Conservation (phyloP, 2,329 filamentous ascomycete species). For the Ustulina deusta region DNA sequence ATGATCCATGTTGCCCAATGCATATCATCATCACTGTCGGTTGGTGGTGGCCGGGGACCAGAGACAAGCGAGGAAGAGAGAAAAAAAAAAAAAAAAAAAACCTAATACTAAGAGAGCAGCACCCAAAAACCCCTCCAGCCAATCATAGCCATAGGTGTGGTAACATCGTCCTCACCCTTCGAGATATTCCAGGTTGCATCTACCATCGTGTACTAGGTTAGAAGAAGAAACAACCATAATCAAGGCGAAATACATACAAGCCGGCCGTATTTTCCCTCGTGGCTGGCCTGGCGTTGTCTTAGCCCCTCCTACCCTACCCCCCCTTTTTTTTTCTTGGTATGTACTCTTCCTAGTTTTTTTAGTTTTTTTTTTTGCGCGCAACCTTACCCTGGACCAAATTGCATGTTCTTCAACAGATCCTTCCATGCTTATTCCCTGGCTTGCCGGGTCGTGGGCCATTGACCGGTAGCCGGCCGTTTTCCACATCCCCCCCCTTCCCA, state of each 20-base stretch:
- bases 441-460: not conserved
- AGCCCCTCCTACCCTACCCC: not conserved
- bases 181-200: conserved; percentile 21
- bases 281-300: not conserved
- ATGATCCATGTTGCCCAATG: conserved; percentile 29
- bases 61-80: not conserved
- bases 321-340: not conserved
- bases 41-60: conserved; percentile 28
- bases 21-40: conserved; percentile 30
- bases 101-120: conserved; percentile 7
- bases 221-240: not conserved
- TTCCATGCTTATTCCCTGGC: conserved; percentile 15
- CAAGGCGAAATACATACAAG: not conserved
- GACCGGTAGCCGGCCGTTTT: not conserved
- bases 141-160: conserved; percentile 33
- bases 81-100: too few species aligned
- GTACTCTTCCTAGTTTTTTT: not conserved
- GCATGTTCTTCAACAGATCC: not conserved
- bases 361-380: conserved; percentile 2
- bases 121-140: conserved; percentile 17
- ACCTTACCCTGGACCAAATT: not conserved
- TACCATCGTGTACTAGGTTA: not conserved
- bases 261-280: conserved; percentile 2
- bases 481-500: not conserved
- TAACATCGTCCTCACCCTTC: conserved; percentile 21